Base-by-base conservation (phyloP, 495 filamentous ascomycete genomes). In the Bombardia bombarda region DNA sequence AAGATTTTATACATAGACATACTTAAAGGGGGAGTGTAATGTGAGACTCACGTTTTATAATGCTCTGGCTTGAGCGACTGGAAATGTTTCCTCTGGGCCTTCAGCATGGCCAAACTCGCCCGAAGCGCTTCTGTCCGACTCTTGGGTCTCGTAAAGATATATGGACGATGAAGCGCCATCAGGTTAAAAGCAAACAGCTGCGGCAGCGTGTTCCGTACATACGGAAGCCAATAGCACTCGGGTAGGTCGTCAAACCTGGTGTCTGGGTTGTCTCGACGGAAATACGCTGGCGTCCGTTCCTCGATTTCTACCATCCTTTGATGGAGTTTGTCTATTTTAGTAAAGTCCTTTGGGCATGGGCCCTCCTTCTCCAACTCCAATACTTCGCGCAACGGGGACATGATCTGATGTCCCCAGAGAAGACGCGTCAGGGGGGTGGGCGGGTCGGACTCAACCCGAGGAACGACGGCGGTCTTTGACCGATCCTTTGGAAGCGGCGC, bases 131-230 rank as follows among this genome's bases (percentile, higher is more conserved):
- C 67, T 8, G 62, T 65, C 20, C 75, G 63, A 42, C 68, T 73
- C 4, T 60, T 59, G 3, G 64, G 47, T n/a, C 71, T 64, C 0
- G 74, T 75, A 44, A 82, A 82, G 28, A 82, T 74, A 51, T 77
- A 82, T 0, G 79, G 75, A 34, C 78, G 69, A 42, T 82, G 79
- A 25, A 82, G 66, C 16, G 75, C 74, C 53, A 81, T 77, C 33
- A 80, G 57, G 37, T 77, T 70, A 46, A 79, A 73, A 16, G 67
- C 58, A 17, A 66, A 48, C 8, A 72, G 52, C 34, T 72, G 72
- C 21, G 67, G 66, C 38, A 80, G 42, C 9, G 61, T 56, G 12
- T 67, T 61, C 17, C 75, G 62, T 3, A 67, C 66, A 26, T 50
- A 59, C 1, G 68, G 66, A 24, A 82, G 49, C 72, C 78, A 82